phyloP scores from a whole-genome alignment of 1,139 yeast species.

The Candida sp. region DNA sequence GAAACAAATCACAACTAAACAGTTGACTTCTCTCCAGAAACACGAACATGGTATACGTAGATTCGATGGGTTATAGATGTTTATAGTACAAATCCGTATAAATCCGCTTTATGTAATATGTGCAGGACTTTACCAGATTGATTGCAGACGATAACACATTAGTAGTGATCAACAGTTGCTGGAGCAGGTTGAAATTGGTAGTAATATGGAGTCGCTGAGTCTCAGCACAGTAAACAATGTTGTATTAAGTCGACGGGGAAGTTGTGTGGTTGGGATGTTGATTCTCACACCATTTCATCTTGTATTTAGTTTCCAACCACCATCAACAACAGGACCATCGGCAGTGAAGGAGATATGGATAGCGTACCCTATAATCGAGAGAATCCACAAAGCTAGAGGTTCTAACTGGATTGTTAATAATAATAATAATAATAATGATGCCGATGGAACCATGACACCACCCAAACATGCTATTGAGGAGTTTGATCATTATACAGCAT shows the following conservation, averaged over 20 bases:
- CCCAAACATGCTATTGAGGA: conserved; percentile 12
- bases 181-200: background rate
- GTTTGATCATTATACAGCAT: conserved; percentile 46
- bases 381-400: conserved; percentile 58
- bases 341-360: conserved; percentile 78
- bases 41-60: conserved; percentile 66
- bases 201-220: conserved; percentile 19
- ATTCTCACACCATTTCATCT: conserved; percentile 84
- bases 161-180: background rate
- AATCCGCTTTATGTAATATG: no score
- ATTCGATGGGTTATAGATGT: conserved; percentile 55
- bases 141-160: background rate
- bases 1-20: conserved; percentile 42
- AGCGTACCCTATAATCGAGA: conserved; percentile 82
- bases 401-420: conserved; percentile 32
- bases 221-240: conserved; percentile 59
- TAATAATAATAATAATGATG: conserved; percentile 1
- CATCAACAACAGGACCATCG: conserved; percentile 10
- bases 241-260: conserved; percentile 70
- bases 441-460: conserved; percentile 7
- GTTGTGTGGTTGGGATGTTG: conserved; percentile 60
- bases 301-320: conserved; percentile 55
- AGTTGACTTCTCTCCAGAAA: conserved; percentile 44
- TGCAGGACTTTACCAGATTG: background rate
- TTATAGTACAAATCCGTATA: background rate